A percentile compares a stretch with the other conserved stretches of the same genome.
phyloP scores from a whole-genome alignment of 2,329 filamentous ascomycete genomes.

The Fusarium mangiferae region DNA sequence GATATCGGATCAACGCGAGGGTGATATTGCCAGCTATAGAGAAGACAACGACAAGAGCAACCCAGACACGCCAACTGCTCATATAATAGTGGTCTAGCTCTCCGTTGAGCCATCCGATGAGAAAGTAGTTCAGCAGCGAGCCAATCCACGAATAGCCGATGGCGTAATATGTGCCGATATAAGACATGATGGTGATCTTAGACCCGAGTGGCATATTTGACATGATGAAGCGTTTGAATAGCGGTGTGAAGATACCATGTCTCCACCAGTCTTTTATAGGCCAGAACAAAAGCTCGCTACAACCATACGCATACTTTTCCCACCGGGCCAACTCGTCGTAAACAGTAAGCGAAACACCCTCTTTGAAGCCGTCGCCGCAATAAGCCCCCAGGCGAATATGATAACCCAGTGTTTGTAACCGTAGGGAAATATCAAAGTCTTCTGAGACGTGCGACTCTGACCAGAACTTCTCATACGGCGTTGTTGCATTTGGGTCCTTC shows the following conservation, averaged over 20 bases:
- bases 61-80: constrained; percentile 71
- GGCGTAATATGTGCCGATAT: constrained; percentile 63
- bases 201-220: not conserved
- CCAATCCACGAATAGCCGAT: constrained; percentile 63
- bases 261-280: constrained; percentile 56
- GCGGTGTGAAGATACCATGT: not conserved
- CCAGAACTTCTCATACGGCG: constrained; percentile 66
- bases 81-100: constrained; percentile 74
- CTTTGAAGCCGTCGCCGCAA: constrained; percentile 75
- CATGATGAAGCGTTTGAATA: not conserved
- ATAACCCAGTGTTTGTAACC: constrained; percentile 75
- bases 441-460: constrained; percentile 80
- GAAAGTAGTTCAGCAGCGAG: constrained; percentile 76
- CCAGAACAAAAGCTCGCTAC: constrained; percentile 76
- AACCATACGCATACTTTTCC: constrained; percentile 79
- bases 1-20: constrained; percentile 25
- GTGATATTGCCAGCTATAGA: constrained; percentile 25
- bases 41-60: constrained; percentile 51
- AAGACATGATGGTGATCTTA: constrained; percentile 40
- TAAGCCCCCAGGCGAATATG: constrained; percentile 76
- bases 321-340: constrained; percentile 78
- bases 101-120: constrained; percentile 75
- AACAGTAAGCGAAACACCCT: constrained; percentile 77
- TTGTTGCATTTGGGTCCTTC: not conserved
- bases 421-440: constrained; percentile 75